A percentile compares a stretch with the other conserved stretches of the same genome.
Evolutionary conservation across 495 filamentous ascomycete species (phyloP).

Genomic region (Penicillium robsamsonii): DNA sequence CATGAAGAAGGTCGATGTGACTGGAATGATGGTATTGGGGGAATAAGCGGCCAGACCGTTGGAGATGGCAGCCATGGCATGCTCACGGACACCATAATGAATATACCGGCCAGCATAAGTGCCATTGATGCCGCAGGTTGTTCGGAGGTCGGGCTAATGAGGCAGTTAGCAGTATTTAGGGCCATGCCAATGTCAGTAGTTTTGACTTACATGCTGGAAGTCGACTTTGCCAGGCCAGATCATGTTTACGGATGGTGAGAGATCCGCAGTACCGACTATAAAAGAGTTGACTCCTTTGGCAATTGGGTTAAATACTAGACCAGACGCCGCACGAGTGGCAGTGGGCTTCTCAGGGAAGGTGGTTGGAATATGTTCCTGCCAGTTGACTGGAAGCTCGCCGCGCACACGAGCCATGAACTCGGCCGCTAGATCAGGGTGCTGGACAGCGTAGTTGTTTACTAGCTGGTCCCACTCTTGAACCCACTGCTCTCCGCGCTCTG

Average conservation of each 20-base stretch:
- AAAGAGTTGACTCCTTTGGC: constrained; percentile 45
- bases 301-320: constrained; percentile 51
- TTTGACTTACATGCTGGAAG: constrained; percentile 49
- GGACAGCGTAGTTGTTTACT: constrained; percentile 36
- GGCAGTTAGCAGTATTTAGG: not conserved
- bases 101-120: constrained; percentile 53
- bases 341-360: constrained; percentile 48
- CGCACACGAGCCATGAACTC: constrained; percentile 48
- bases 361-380: constrained; percentile 43
- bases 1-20: constrained; percentile 59
- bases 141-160: constrained; percentile 39
- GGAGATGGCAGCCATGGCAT: constrained; percentile 52
- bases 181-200: not conserved
- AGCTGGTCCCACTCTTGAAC: constrained; percentile 48
- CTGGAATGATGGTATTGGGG: constrained; percentile 49
- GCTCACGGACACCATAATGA: constrained; percentile 54
- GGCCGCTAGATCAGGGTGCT: constrained; percentile 45
- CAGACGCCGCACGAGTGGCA: constrained; percentile 48
- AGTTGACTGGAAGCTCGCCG: constrained; percentile 47
- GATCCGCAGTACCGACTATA: constrained; percentile 60
- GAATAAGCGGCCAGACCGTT: constrained; percentile 55
- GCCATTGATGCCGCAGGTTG: constrained; percentile 48
- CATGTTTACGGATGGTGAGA: constrained; percentile 58
- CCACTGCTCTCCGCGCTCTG: constrained; percentile 36
- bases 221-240: constrained; percentile 53